Base-by-base conservation (phyloP, 768 basidiomycete species). In the Omphalotus guepiniiformis region DNA sequence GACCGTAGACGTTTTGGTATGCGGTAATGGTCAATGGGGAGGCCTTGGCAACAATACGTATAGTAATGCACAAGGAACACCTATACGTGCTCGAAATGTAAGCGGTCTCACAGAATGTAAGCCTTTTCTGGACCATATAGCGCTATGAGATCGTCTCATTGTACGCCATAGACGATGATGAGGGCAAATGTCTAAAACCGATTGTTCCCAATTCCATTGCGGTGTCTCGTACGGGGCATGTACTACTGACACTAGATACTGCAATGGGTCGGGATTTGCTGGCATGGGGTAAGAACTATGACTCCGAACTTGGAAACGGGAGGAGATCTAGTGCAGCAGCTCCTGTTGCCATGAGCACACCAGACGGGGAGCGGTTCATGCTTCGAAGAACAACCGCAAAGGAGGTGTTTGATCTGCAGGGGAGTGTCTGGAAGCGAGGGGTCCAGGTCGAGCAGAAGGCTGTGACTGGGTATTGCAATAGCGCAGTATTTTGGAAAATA, bases 21-120 rank as follows among this genome's bases (percentile, higher is more conserved):
- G 84, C 56, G 91, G 92, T 2, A 88, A 89, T 58, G 93, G 92
- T 1, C 83, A 89, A 58, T 86, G 77, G 63, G 90, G 93, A 13
- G 85, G 85, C 13, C 71, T 91, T 9, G 88, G 87, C 3, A 86
- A 78, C 40, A 76, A 76, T 47, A 49, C 65, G 15, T 91, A 77
- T 67, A 87, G 78, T 56, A 89, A 77, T 48, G 81, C 82, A 0
- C 87, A 88, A 57, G 75, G 81, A 36, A 70, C 69, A 28, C 93
- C 90, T 2, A 70, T 79, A 1, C 81, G 82, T 47, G 85, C 86
- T 2, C 92, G 83, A 65, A 81, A 79, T 36, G 73, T 95, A 48
- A 92, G 89, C 58, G 89, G 90, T 9, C 68, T 95, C 21, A 67
- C 76, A n/a, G 91, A 94, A 75, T 95, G 90, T 91, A 58, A 69